phyloP scores from a whole-genome alignment of 1,139 yeast species.

The Scheffersomyces illinoinensis region DNA sequence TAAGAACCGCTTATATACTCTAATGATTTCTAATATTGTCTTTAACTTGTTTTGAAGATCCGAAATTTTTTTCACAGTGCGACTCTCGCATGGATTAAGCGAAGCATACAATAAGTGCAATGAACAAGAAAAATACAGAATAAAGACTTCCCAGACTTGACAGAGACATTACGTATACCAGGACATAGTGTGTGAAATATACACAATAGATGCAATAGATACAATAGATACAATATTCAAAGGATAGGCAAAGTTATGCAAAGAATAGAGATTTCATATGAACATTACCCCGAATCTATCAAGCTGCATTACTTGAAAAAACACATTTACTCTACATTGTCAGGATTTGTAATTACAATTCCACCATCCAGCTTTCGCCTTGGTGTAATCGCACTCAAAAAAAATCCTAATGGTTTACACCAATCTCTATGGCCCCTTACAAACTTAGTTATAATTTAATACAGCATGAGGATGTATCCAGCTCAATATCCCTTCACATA shows the following conservation, averaged over 20 bases:
- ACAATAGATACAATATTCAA: background rate
- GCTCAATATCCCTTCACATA: conserved; percentile 48
- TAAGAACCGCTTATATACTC: background rate
- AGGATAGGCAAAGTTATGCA: background rate
- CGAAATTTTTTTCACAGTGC: background rate
- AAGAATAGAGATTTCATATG: background rate
- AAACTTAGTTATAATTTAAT: conserved; percentile 1
- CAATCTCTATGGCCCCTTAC: conserved; percentile 60
- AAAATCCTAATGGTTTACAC: conserved; percentile 34
- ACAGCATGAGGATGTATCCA: conserved; percentile 36
- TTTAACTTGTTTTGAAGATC: background rate
- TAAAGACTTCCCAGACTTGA: too few relatives aligned
- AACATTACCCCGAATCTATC: background rate
- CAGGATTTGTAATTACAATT: conserved; percentile 71
- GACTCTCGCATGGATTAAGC: background rate
- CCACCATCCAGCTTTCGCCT: conserved; percentile 55
- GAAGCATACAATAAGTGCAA: background rate
- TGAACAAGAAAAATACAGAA: too few relatives aligned
- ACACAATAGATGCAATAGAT: too few relatives aligned
- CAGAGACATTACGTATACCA: background rate
- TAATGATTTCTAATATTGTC: background rate
- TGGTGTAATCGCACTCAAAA: conserved; percentile 80
- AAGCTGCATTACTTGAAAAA: background rate
- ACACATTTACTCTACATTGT: conserved; percentile 29
- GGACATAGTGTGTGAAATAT: too few relatives aligned